Conservation (phyloP, 768 basidiomycete genomes). For the Lactarius trivialis region DNA sequence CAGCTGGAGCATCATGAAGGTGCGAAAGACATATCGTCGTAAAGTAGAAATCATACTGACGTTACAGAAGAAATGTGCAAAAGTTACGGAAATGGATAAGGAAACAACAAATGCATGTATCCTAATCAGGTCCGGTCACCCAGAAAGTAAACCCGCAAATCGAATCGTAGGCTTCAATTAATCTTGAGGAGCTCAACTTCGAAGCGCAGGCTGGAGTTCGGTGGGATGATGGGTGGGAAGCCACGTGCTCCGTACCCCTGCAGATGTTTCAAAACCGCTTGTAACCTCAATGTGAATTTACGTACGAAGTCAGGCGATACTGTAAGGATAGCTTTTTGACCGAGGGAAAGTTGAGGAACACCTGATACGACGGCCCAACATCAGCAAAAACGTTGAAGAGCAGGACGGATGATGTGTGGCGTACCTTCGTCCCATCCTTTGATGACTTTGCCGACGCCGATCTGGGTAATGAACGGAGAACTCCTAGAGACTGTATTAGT, state of each 20-base stretch:
- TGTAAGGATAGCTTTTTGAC: slow-evolving; percentile 62
- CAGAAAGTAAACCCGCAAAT: slow-evolving; percentile 10
- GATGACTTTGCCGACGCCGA: slow-evolving; percentile 79
- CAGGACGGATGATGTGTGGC: slow-evolving; percentile 20
- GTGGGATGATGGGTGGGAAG: slow-evolving; percentile 73
- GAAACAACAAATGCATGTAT: slow-evolving; percentile 11
- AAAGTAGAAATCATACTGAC: slow-evolving; percentile 9
- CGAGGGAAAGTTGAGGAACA: slow-evolving; percentile 69
- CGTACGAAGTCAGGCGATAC: slow-evolving; percentile 75
- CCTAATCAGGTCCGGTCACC: slow-evolving; percentile 18
- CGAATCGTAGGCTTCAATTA: slow-evolving; percentile 32
- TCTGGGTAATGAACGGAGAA: slow-evolving; percentile 56
- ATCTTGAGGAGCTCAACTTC: slow-evolving; percentile 81
- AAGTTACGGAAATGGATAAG: slow-evolving; percentile 14
- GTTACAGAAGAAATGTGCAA: slow-evolving; percentile 21
- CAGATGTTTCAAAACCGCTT: slow-evolving; percentile 5
- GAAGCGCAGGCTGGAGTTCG: slow-evolving; percentile 68
- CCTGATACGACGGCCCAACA: slow-evolving; percentile 37
- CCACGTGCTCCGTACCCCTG: slow-evolving; percentile 72
- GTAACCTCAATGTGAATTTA: slow-evolving; percentile 24
- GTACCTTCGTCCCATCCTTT: slow-evolving; percentile 87
- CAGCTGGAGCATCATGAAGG: slow-evolving; percentile 4
- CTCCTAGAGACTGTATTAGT: slow-evolving; percentile 35
- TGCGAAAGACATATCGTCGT: slow-evolving; percentile 8
- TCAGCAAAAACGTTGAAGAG: background rate